Percentiles rank a stretch among this genome's conserved stretches.
Conservation (phyloP, 345 rosid species). For the Garcia nutans region DNA sequence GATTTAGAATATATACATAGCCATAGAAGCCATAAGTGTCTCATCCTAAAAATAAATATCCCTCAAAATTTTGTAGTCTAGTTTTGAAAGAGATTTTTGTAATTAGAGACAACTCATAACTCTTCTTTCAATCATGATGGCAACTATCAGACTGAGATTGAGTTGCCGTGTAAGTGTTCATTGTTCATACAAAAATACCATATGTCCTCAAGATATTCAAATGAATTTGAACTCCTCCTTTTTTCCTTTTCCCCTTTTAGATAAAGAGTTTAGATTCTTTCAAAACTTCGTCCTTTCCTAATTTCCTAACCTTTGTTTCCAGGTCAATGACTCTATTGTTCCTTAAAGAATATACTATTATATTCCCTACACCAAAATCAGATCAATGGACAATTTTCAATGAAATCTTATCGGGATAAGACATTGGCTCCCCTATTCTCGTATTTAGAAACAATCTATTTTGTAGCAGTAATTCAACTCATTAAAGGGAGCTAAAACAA, state of each 20-base stretch:
- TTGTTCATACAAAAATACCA: neutral
- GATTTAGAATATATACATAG: neutral
- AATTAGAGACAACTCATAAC: neutral
- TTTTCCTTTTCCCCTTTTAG: neutral
- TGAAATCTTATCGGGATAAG: too few species aligned
- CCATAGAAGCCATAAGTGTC: neutral
- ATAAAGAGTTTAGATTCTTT: neutral
- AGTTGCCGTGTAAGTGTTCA: neutral
- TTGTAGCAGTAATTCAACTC: too few species aligned
- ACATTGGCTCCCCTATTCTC: too few species aligned
- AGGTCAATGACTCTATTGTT: neutral
- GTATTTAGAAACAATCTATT: too few species aligned
- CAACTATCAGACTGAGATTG: neutral
- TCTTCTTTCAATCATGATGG: neutral
- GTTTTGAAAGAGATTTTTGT: neutral
- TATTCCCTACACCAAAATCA: too few species aligned
- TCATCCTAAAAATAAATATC: neutral
- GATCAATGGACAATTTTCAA: too few species aligned
- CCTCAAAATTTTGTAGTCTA: neutral
- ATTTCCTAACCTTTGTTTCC: neutral
- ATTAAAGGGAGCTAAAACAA: too few species aligned
- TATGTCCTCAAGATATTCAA: neutral
- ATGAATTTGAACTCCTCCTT: neutral
- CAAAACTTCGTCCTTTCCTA: neutral
- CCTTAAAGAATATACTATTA: neutral